Percentiles rank a stretch among this genome's conserved stretches.
Evolutionary conservation across 2,329 filamentous ascomycete species (phyloP).

Genomic region (Penicillium sp.): DNA sequence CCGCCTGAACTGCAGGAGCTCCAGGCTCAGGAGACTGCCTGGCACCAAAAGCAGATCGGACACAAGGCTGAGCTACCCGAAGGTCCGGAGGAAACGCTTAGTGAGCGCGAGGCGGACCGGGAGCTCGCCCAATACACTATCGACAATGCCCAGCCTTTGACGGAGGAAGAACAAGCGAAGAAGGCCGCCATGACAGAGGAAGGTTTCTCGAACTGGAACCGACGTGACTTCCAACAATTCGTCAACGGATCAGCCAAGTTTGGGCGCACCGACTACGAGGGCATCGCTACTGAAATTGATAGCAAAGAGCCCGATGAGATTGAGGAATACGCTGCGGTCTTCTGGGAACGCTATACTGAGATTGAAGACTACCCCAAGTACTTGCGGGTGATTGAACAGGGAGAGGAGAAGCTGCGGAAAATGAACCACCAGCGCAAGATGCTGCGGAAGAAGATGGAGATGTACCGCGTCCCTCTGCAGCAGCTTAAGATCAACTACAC

Average conservation of each 20-base stretch:
- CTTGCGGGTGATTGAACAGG: slow-evolving; percentile 84
- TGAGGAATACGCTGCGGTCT: slow-evolving; percentile 87
- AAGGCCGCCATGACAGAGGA: slow-evolving; percentile 79
- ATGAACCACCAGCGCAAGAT: slow-evolving; percentile 92
- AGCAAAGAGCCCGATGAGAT: slow-evolving; percentile 85
- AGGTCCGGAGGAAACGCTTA: slow-evolving; percentile 81
- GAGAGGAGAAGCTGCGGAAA: slow-evolving; percentile 85
- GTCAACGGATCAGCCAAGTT: slow-evolving; percentile 93
- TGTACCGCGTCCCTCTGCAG: slow-evolving; percentile 95
- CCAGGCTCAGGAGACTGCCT: slow-evolving; percentile 95
- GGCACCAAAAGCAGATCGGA: slow-evolving; percentile 91
- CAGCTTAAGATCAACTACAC: slow-evolving; percentile 99
- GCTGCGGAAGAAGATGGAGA: slow-evolving; percentile 90
- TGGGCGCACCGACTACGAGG: slow-evolving; percentile 80
- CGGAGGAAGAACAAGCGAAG: slow-evolving; percentile 83
- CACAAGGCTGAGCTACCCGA: slow-evolving; percentile 92
- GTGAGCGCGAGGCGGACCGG: slow-evolving; percentile 83
- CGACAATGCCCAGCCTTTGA: slow-evolving; percentile 84
- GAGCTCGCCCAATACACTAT: slow-evolving; percentile 89
- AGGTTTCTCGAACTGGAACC: slow-evolving; percentile 94
- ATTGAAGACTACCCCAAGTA: slow-evolving; percentile 88
- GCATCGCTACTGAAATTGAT: slow-evolving; percentile 86
- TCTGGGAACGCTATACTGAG: slow-evolving; percentile 94
- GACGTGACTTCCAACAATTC: slow-evolving; percentile 97
- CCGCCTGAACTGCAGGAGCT: slow-evolving; percentile 79